phyloP scores from a whole-genome alignment of 164 flowering plant genomes.

The Dillenia suffruticosa region DNA sequence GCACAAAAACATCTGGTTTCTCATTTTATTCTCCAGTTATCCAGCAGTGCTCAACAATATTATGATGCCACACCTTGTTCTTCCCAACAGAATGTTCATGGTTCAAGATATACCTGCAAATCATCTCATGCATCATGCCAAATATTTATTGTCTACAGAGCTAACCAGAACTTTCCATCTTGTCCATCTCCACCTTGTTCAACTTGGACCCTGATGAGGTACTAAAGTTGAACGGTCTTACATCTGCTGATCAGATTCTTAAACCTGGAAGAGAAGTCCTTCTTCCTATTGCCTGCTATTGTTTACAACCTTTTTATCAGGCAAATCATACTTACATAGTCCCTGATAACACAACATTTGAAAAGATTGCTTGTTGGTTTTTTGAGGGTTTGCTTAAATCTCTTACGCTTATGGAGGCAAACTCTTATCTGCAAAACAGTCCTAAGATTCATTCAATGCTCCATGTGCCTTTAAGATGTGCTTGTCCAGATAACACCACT shows the following conservation, averaged over 20 bases:
- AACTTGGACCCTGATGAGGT: neutral
- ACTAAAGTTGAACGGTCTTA: constrained; percentile 7
- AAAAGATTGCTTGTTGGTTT: constrained; percentile 17
- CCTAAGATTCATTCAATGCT: constrained; percentile 5
- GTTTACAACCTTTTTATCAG: constrained; percentile 9
- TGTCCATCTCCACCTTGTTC: constrained; percentile 10
- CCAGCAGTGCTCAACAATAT: constrained; percentile 1
- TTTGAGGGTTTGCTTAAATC: constrained; percentile 19
- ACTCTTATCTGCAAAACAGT: neutral
- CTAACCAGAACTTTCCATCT: constrained; percentile 12
- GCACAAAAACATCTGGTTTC: constrained; percentile 1
- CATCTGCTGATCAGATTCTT: constrained; percentile 9
- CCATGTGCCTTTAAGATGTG: constrained; percentile 20
- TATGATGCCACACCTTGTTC: constrained; percentile 12
- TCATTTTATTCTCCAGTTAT: neutral
- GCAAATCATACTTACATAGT: constrained; percentile 15
- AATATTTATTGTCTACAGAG: constrained; percentile 15
- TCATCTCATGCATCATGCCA: constrained; percentile 8
- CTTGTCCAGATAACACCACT: constrained; percentile 17
- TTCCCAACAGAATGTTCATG: constrained; percentile 1
- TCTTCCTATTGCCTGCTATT: constrained; percentile 14
- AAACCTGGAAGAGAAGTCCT: constrained; percentile 13
- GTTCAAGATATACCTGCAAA: constrained; percentile 15
- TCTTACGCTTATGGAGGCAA: constrained; percentile 7
- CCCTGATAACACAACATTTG: neutral